Evolutionary conservation across 2,329 filamentous ascomycete species (phyloP).

Genomic region (Aspergillus ibericus): DNA sequence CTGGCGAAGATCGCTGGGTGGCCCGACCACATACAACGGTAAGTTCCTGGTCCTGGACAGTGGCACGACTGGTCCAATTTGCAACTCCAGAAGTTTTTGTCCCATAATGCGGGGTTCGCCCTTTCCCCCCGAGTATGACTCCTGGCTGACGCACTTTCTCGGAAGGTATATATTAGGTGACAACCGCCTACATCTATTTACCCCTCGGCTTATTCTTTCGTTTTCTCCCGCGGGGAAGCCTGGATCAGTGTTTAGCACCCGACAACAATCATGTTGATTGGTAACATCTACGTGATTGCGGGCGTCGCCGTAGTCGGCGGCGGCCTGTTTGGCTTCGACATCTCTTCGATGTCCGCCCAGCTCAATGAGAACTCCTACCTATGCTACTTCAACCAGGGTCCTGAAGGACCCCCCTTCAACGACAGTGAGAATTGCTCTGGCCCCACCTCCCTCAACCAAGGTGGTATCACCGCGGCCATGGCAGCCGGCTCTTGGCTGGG

Average conservation of each 20-base stretch:
- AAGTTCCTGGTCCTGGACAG: background rate
- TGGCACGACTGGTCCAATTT: background rate
- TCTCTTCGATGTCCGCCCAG: conserved; percentile 39
- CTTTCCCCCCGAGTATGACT: background rate
- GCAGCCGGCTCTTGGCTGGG: conserved; percentile 69
- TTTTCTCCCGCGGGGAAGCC: background rate
- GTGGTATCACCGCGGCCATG: conserved; percentile 71
- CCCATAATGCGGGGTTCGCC: background rate
- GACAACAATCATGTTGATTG: conserved; percentile 19
- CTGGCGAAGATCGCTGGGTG: background rate
- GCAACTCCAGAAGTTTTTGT: background rate
- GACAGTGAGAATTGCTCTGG: conserved; percentile 45
- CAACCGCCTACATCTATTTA: background rate
- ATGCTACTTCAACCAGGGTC: conserved; percentile 63
- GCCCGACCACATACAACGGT: conserved; percentile 1
- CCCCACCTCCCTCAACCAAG: conserved; percentile 55
- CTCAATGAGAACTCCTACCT: conserved; percentile 55
- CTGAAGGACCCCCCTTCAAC: conserved; percentile 60
- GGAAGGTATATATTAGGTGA: background rate
- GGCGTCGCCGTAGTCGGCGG: conserved; percentile 50
- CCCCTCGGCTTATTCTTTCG: background rate
- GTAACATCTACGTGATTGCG: conserved; percentile 60
- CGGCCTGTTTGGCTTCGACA: conserved; percentile 36
- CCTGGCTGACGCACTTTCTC: background rate
- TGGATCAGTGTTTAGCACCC: background rate